Evolutionary conservation across 2,329 filamentous ascomycete species (phyloP).

Genomic region (Neurospora sp.): DNA sequence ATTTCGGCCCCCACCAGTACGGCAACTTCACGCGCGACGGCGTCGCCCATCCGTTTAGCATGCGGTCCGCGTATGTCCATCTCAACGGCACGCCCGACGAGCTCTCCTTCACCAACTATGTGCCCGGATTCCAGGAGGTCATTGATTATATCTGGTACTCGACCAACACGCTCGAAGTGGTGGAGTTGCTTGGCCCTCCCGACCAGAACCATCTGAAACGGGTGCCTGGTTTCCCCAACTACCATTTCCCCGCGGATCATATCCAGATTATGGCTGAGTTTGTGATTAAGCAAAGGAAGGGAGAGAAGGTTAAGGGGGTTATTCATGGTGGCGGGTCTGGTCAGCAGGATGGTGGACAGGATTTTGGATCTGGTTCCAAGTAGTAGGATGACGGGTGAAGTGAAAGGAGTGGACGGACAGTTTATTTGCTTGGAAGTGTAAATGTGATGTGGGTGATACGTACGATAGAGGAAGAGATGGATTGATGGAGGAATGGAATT

Average conservation of each 20-base stretch:
- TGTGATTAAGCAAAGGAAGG: slow-evolving; percentile 78
- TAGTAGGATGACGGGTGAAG: background rate
- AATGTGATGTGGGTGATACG: background rate
- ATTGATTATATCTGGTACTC: slow-evolving; percentile 99
- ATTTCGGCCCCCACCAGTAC: slow-evolving; percentile 74
- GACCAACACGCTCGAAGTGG: slow-evolving; percentile 77
- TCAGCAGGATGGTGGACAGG: background rate
- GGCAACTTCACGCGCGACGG: slow-evolving; percentile 88
- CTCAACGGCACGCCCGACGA: slow-evolving; percentile 77
- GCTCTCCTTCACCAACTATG: slow-evolving; percentile 92
- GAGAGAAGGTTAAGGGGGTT: slow-evolving; percentile 45
- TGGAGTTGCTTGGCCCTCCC: slow-evolving; percentile 75
- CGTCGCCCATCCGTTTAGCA: slow-evolving; percentile 87
- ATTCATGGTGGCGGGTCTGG: background rate
- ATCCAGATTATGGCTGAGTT: slow-evolving; percentile 85
- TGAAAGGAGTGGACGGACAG: background rate
- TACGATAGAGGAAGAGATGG: background rate
- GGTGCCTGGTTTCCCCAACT: slow-evolving; percentile 86
- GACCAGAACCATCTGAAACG: slow-evolving; percentile 76
- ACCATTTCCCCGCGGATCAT: slow-evolving; percentile 90
- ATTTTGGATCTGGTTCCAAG: background rate
- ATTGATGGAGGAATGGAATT: background rate
- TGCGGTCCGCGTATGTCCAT: slow-evolving; percentile 81
- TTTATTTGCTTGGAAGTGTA: background rate
- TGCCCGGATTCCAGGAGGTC: slow-evolving; percentile 81